Conservation (phyloP, 2,329 filamentous ascomycete species). For the Aspergillus brasiliensis region DNA sequence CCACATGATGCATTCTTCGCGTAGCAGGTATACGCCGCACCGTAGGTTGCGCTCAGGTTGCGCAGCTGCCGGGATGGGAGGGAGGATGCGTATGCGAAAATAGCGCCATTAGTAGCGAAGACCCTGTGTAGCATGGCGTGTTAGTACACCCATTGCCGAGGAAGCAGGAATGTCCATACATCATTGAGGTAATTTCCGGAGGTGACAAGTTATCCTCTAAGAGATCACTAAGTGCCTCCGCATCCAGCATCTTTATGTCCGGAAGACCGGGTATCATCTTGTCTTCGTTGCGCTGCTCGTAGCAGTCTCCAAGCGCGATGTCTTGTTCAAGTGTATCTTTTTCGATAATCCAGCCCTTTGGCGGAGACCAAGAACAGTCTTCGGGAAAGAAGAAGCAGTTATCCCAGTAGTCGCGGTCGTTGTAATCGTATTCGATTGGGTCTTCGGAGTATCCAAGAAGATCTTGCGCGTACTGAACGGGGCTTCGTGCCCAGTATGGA, state of each 20-base stretch:
- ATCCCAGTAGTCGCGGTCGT: constrained; percentile 45
- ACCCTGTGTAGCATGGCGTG: constrained; percentile 30
- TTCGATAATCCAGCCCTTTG: constrained; percentile 33
- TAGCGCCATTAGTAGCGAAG: constrained; percentile 47
- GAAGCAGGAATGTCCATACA: constrained; percentile 29
- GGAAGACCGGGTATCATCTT: constrained; percentile 45
- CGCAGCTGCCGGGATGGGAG: constrained; percentile 44
- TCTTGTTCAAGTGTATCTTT: constrained; percentile 24
- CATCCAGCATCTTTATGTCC: constrained; percentile 48
- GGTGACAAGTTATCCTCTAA: constrained; percentile 47
- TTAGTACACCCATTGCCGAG: constrained; percentile 7
- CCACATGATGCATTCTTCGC: constrained; percentile 44
- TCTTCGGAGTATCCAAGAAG: constrained; percentile 43
- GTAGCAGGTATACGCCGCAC: constrained; percentile 47
- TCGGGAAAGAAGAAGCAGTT: constrained; percentile 49
- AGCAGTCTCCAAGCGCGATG: constrained; percentile 15
- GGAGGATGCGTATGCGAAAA: constrained; percentile 46
- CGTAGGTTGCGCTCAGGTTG: constrained; percentile 47
- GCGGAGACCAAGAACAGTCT: constrained; percentile 44
- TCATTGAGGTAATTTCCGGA: constrained; percentile 47
- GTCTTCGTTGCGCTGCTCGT: constrained; percentile 26
- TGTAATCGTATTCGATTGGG: constrained; percentile 47
- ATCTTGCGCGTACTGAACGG: constrained; percentile 42
- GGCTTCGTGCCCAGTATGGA: constrained; percentile 44
- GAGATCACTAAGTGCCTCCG: constrained; percentile 44